Percentiles rank a stretch among this genome's conserved stretches.
Evolutionary conservation across 139 green algal genomes (phyloP).

Genomic region (Picochlorum sp.): DNA sequence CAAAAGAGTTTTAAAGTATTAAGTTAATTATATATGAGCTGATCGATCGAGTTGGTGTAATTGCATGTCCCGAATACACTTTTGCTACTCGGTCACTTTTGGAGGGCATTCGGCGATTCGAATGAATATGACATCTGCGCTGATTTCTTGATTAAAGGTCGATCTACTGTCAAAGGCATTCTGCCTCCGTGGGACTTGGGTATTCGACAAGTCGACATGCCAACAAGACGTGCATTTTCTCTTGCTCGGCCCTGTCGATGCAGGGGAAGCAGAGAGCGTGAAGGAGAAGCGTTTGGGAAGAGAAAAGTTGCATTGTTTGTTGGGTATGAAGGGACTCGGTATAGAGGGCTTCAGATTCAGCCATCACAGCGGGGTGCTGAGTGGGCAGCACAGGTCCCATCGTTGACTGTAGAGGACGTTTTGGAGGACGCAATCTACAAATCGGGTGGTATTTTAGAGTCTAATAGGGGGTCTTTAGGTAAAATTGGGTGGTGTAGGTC

Average conservation of each 20-base stretch:
- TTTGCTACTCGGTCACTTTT: background rate
- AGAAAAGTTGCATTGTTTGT: constrained; percentile 10
- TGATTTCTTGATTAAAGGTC: no score
- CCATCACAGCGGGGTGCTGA: background rate
- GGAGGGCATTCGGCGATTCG: background rate
- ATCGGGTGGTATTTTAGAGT: constrained; percentile 38
- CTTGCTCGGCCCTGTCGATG: no score
- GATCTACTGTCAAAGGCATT: no score
- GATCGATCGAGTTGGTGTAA: background rate
- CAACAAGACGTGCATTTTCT: no score
- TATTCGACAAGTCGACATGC: no score
- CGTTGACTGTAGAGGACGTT: constrained; percentile 37
- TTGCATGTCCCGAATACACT: background rate
- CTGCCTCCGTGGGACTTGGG: no score
- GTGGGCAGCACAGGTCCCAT: background rate
- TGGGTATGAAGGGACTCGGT: constrained; percentile 6
- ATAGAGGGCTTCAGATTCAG: constrained; percentile 53
- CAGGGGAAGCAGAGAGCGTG: background rate
- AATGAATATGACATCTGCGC: background rate
- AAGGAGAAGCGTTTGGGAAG: background rate
- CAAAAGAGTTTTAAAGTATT: constrained; percentile 29
- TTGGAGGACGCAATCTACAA: constrained; percentile 50
- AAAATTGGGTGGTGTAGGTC: constrained; percentile 56
- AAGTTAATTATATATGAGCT: background rate
- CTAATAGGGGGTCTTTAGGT: constrained; percentile 37